Percentiles rank a stretch among this genome's conserved stretches.
Conservation (phyloP, 768 basidiomycete genomes). For the Hygrophoropsis aurantiaca region DNA sequence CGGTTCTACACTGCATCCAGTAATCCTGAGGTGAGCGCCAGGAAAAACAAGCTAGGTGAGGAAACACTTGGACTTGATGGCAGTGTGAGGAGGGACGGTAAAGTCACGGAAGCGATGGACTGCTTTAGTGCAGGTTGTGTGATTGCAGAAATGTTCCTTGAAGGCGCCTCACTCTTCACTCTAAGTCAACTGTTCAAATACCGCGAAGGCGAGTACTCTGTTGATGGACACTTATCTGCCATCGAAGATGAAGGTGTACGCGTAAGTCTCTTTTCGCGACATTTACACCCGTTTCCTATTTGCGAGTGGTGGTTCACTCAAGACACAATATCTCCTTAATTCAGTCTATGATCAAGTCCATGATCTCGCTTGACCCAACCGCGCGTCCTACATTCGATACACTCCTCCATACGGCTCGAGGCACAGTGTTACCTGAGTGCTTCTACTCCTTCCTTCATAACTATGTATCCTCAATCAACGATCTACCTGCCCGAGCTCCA, state of each 20-base stretch:
- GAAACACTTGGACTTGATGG: slow-evolving; percentile 46
- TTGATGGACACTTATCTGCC: slow-evolving; percentile 66
- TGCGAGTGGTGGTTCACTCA: neutral
- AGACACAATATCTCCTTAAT: slow-evolving; percentile 8
- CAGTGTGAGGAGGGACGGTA: slow-evolving; percentile 61
- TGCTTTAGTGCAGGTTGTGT: slow-evolving; percentile 95
- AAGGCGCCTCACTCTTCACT: slow-evolving; percentile 91
- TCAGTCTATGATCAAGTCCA: slow-evolving; percentile 84
- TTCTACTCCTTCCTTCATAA: slow-evolving; percentile 96
- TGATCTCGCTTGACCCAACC: slow-evolving; percentile 81
- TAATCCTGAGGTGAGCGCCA: slow-evolving; percentile 68
- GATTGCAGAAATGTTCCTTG: slow-evolving; percentile 92
- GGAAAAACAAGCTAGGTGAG: slow-evolving; percentile 56
- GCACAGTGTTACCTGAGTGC: slow-evolving; percentile 82
- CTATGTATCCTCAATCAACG: slow-evolving; percentile 80
- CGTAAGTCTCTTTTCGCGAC: slow-evolving; percentile 46
- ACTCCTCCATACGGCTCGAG: slow-evolving; percentile 71
- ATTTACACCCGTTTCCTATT: neutral
- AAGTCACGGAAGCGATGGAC: slow-evolving; percentile 95
- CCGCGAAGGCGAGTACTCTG: slow-evolving; percentile 76
- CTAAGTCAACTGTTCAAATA: slow-evolving; percentile 96
- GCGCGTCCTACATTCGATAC: slow-evolving; percentile 81
- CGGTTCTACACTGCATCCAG: slow-evolving; percentile 80
- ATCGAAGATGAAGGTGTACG: slow-evolving; percentile 83
- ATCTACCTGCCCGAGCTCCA: slow-evolving; percentile 49